A percentile compares a stretch with the other conserved stretches of the same genome.
These are phyloP conservation scores for Trametes hirsuta DNA, from an alignment of 1,284 basidiomycete species.

Conservation along the genomic window DNA sequence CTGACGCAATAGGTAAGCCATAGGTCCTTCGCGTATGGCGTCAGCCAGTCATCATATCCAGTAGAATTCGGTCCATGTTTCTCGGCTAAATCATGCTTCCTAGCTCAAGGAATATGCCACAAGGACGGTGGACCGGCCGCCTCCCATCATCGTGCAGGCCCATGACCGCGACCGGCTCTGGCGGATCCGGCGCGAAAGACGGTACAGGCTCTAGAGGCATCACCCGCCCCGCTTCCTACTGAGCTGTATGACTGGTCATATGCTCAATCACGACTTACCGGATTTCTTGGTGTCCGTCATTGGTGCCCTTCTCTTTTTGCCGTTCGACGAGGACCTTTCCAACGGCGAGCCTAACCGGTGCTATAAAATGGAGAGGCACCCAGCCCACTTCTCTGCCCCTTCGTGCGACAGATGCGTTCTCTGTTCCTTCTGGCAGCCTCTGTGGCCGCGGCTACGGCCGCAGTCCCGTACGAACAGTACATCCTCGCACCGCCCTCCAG, in stretches of 20 bases:
- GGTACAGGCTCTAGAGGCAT: neutral
- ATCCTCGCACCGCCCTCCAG: conserved; percentile 21
- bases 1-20: too few species aligned
- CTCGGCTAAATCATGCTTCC: neutral
- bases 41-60: neutral
- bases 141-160: neutral
- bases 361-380: neutral
- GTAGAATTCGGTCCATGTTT: neutral
- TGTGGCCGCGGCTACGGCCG: neutral
- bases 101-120: neutral
- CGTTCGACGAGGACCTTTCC: neutral
- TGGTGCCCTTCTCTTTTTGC: neutral
- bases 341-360: neutral
- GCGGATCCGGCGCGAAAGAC: neutral
- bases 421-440: neutral
- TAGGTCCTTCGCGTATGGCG: neutral
- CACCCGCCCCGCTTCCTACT: neutral
- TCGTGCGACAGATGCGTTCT: neutral
- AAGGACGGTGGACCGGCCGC: neutral
- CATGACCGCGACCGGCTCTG: conserved; percentile 17
- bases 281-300: neutral
- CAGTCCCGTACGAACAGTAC: conserved; percentile 20
- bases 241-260: conserved; percentile 11
- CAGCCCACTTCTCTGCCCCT: neutral
- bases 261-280: neutral